Percentiles rank a stretch among this genome's conserved stretches.
Conservation (phyloP, 495 filamentous ascomycete genomes). For the Xylaria bambusicola region DNA sequence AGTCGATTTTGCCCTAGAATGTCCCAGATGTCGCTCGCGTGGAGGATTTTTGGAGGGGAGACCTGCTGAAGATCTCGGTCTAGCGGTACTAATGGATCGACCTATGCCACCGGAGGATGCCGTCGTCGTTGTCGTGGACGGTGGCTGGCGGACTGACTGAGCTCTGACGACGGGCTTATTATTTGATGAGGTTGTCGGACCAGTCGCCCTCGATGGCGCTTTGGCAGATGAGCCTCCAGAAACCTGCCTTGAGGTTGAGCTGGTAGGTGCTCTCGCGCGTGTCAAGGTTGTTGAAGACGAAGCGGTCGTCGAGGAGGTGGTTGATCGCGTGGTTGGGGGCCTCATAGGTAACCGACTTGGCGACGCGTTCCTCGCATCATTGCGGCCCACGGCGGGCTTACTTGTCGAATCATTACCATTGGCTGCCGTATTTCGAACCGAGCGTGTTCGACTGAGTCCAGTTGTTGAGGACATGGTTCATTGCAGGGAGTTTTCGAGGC, state of each 20-base stretch:
- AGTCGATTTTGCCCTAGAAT: slow-evolving; percentile 43
- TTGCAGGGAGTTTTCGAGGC: slow-evolving; percentile 7
- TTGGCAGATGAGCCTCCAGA: slow-evolving; percentile 16
- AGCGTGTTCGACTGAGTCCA: slow-evolving; percentile 45
- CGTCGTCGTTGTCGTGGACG: slow-evolving; percentile 26
- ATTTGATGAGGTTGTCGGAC: slow-evolving; percentile 13
- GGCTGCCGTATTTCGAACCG: slow-evolving; percentile 42
- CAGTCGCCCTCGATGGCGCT: slow-evolving; percentile 16
- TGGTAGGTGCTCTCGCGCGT: slow-evolving; percentile 14
- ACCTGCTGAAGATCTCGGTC: slow-evolving; percentile 28
- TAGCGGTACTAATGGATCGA: slow-evolving; percentile 13
- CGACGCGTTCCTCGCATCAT: slow-evolving; percentile 33
- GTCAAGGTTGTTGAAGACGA: slow-evolving; percentile 24
- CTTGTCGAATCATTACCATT: slow-evolving; percentile 20
- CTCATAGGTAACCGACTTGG: slow-evolving; percentile 53
- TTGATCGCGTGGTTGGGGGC: slow-evolving; percentile 32
- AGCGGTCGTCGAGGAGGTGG: slow-evolving; percentile 1
- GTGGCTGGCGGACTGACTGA: slow-evolving; percentile 24
- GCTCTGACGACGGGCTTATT: slow-evolving; percentile 25
- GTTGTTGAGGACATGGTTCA: slow-evolving; percentile 34
- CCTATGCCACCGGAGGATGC: background rate
- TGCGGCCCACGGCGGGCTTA: slow-evolving; percentile 11
- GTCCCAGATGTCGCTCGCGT: slow-evolving; percentile 16
- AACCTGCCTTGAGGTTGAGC: slow-evolving; percentile 6
- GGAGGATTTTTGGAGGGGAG: slow-evolving; percentile 18